Conservation (phyloP, 2,329 filamentous ascomycete species). For the Verticillium dahliae region DNA sequence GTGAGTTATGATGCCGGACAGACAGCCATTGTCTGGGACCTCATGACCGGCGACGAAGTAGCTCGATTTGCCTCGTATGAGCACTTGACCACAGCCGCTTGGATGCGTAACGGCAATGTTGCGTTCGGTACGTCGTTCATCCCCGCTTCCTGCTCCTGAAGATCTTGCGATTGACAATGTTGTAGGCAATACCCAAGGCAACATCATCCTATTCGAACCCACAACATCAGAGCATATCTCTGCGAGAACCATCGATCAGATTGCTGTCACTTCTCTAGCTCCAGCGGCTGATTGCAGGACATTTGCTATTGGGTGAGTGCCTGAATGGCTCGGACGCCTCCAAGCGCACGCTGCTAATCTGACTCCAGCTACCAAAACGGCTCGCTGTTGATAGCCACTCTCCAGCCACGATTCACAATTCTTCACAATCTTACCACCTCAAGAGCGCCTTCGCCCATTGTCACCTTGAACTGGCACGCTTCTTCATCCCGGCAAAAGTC, state of each 20-base stretch:
- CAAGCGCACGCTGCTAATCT: constrained; percentile 7
- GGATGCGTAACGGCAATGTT: constrained; percentile 97
- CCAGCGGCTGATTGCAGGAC: constrained; percentile 86
- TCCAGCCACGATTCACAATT: constrained; percentile 90
- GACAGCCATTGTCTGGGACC: constrained; percentile 94
- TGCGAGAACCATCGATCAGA: constrained; percentile 80
- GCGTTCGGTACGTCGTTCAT: constrained; percentile 69
- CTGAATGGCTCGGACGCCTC: background rate
- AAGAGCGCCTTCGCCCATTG: constrained; percentile 77
- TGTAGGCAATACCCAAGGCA: constrained; percentile 83
- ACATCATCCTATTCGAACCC: constrained; percentile 90
- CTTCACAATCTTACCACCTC: constrained; percentile 86
- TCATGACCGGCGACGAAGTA: constrained; percentile 84
- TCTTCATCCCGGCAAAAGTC: constrained; percentile 94
- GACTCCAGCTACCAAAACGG: constrained; percentile 79
- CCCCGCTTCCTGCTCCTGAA: background rate
- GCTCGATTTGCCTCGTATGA: constrained; percentile 91
- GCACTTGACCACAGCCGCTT: constrained; percentile 74
- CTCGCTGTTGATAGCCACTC: constrained; percentile 79
- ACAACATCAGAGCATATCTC: constrained; percentile 89
- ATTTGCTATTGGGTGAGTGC: constrained; percentile 82
- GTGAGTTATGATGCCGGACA: constrained; percentile 90
- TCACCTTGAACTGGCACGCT: constrained; percentile 88
- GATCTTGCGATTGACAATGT: constrained; percentile 13
- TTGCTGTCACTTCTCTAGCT: constrained; percentile 88